Conservation (phyloP, 2,329 filamentous ascomycete genomes). For the Calonectria fujianensis region DNA sequence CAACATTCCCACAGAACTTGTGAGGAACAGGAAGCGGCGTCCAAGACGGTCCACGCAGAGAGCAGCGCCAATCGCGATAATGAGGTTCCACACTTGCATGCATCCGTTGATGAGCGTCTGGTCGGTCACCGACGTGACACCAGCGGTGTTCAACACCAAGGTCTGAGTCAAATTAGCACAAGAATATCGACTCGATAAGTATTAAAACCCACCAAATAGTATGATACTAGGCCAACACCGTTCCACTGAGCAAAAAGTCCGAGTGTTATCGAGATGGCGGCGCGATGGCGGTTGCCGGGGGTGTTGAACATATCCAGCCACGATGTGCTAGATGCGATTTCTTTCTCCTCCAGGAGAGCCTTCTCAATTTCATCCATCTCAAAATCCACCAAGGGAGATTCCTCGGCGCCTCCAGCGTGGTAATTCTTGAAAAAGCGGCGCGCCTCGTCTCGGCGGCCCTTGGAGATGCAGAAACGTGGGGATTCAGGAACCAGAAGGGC, state of each 20-base stretch:
- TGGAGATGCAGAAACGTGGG: conserved; percentile 34
- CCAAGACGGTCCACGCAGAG: conserved; percentile 49
- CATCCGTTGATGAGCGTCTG: conserved; percentile 52
- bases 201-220: not conserved
- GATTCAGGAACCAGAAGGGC: conserved; percentile 38
- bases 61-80: conserved; percentile 60
- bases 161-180: not conserved
- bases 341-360: conserved; percentile 40
- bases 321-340: conserved; percentile 21
- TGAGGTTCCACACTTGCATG: conserved; percentile 58
- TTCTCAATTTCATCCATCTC: conserved; percentile 37
- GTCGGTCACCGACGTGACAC: conserved; percentile 61
- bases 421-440: conserved; percentile 26
- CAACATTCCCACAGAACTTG: conserved; percentile 39
- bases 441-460: conserved; percentile 33
- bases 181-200: not conserved
- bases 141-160: conserved; percentile 59
- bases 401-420: conserved; percentile 37
- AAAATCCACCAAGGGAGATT: conserved; percentile 28
- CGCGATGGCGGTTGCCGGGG: conserved; percentile 37
- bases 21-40: conserved; percentile 39
- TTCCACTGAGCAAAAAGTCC: conserved; percentile 40
- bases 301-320: conserved; percentile 33
- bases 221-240: conserved; percentile 27
- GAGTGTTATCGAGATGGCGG: conserved; percentile 35